Base-by-base conservation (phyloP, 2,329 filamentous ascomycete genomes). In the Epichloe elymi region DNA sequence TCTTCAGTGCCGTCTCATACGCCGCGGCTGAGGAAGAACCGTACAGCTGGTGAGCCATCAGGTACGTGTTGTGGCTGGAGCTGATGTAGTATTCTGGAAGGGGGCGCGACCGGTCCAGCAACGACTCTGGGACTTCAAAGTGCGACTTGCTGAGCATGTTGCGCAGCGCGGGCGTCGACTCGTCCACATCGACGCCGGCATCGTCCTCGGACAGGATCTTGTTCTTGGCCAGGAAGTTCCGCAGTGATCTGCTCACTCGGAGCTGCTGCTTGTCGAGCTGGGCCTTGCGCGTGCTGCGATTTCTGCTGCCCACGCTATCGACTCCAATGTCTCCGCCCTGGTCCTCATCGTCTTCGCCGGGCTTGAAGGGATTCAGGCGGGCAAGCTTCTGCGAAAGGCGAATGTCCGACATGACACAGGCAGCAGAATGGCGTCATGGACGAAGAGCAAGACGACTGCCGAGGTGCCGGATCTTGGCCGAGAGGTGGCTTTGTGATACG, bases 1-100 rank as follows among this genome's bases (percentile, higher is more conserved):
- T 77, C 33, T 66, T 69, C 15, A 87, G 67, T 0, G 80, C 79
- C 5, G 72, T 78, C 58, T 81, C 74, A 60, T 87, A 87, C 0
- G 80, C 82, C 4, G 72, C 68, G 7, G 80, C 79, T 3, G 76
- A 78, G 2, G 80, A 83, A 20, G 69, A 69, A 4, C 83, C 83
- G 57, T 74, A 83, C 2, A 87, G 75, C 65, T 87, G 83, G 62
- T 86, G 80, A 0, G 82, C 83, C 58, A 82, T 70, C 26, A 87
- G 69, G 58, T 87, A 87, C 0, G 83, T 87, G 64, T 87, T 87
- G 67, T 87, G 83, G 56, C 79, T 84, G 4, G 81, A 85, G 64
- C 79, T 84, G 66, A 87, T 79, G 60, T 81, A 86, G 65, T 87
- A 87, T 56, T 85, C 80, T 2, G 82, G 76, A 20, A 87, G 66